phyloP scores from a whole-genome alignment of 495 filamentous ascomycete species.

The Parathielavia hyrcaniae region DNA sequence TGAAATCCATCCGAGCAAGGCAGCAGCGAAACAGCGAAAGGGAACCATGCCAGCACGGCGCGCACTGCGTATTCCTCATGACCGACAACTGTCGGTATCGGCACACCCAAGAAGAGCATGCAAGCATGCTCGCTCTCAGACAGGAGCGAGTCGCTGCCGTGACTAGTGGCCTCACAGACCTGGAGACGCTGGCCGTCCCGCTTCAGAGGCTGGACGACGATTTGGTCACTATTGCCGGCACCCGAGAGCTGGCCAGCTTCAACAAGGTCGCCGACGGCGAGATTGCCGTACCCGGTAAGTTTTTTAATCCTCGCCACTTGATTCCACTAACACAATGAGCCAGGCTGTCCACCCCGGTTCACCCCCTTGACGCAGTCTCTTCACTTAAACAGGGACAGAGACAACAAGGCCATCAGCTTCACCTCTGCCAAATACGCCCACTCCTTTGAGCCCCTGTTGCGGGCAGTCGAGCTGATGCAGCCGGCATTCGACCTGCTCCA shows the following conservation, averaged over 20 bases:
- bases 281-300: conserved; percentile 28
- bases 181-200: neutral
- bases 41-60: neutral
- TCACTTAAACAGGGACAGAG: neutral
- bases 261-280: conserved; percentile 22
- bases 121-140: neutral
- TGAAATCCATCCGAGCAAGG: neutral
- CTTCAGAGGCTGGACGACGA: neutral
- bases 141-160: neutral
- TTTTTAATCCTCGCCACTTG: neutral
- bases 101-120: neutral
- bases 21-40: neutral
- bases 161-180: neutral
- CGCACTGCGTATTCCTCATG: neutral
- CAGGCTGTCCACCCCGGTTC: conserved; percentile 17
- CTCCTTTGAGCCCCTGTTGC: conserved; percentile 25
- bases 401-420: conserved; percentile 1
- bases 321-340: neutral
- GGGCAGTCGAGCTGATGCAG: conserved; percentile 14
- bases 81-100: neutral
- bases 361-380: conserved; percentile 9
- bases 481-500: conserved; percentile 14
- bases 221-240: conserved; percentile 10
- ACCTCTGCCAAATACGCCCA: conserved; percentile 14
- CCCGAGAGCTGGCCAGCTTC: conserved; percentile 22